Evolutionary conservation across 805 yeast species (phyloP).

Genomic region (Cyberlindnera mrakii): DNA sequence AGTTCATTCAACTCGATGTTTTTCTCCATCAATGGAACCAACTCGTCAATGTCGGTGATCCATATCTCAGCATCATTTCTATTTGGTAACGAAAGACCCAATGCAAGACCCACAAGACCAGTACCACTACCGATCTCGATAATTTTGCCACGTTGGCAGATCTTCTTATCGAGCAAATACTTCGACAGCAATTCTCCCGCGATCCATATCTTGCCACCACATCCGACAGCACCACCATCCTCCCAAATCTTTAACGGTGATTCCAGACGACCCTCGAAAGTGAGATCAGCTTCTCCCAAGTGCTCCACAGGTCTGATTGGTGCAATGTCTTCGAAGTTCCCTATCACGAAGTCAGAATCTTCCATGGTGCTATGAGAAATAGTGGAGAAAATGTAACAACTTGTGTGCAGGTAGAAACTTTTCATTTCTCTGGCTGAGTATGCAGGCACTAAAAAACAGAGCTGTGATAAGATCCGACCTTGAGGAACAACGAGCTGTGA

Average conservation of each 20-base stretch:
- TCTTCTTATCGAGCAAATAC: constrained; percentile 27
- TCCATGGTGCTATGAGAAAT: background rate
- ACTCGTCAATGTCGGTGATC: constrained; percentile 43
- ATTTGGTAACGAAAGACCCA: constrained; percentile 20
- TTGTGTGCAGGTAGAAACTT: background rate
- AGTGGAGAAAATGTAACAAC: background rate
- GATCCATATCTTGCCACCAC: constrained; percentile 62
- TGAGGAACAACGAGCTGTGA: background rate
- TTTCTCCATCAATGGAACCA: constrained; percentile 41
- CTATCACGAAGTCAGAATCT: constrained; percentile 5
- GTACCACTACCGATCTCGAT: constrained; percentile 56
- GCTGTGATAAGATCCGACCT: background rate
- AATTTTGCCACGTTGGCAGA: constrained; percentile 24
- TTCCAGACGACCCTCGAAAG: constrained; percentile 33
- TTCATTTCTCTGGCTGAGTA: background rate
- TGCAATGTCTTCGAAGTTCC: constrained; percentile 25
- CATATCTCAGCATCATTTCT: constrained; percentile 25
- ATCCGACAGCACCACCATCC: constrained; percentile 55
- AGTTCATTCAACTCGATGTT: constrained; percentile 39
- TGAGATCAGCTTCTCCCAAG: constrained; percentile 32
- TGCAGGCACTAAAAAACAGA: constrained; percentile 4
- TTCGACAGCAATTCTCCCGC: constrained; percentile 51
- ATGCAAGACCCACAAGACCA: constrained; percentile 44
- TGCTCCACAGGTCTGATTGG: constrained; percentile 30
- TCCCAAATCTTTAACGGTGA: constrained; percentile 36